Evolutionary conservation across 768 basidiomycete species (phyloP), one percentile per base, ranked within the genome.

Genomic region (Kwoniella dejecticola): DNA sequence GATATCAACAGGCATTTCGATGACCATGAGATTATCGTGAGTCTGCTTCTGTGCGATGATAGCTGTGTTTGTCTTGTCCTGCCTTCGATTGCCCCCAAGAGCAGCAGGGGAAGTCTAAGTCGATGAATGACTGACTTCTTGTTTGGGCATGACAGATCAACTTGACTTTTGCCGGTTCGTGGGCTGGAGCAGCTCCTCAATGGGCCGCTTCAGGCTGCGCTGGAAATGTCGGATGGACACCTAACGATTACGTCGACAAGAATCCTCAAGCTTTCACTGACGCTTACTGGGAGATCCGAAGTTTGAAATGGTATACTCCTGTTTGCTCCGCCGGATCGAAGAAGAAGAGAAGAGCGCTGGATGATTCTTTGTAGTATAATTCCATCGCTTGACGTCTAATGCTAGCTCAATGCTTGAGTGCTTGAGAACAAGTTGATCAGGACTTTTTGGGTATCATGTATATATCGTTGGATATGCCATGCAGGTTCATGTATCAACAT

Each of bases 21-120:
- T 21, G 17, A 57, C 23, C 56, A 57, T 26, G 56, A 60, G 50
- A 60, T 60, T 42, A 60, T 60, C 19, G 48, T 57, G 46, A 57
- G 56, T 57, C 5, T 15, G 6, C 24, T 31, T 8, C 41, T 19
- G 7, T 42, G 6, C 19, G 41, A 12, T 42, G 41, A 42, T n/a
- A n/a, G n/a, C n/a, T n/a, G n/a, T n/a, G n/a, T n/a, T n/a, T n/a
- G n/a, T n/a, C n/a, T n/a, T n/a, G n/a, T n/a, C n/a, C n/a, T n/a
- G n/a, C n/a, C n/a, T n/a, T n/a, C n/a, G n/a, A n/a, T n/a, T n/a
- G n/a, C n/a, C n/a, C n/a, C n/a, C n/a, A n/a, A n/a, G n/a, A n/a
- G n/a, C n/a, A n/a, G n/a, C n/a, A n/a, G n/a, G n/a, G n/a, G n/a
- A n/a, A n/a, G n/a, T n/a, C n/a, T n/a, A n/a, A n/a, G n/a, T n/a